Evolutionary conservation across 768 basidiomycete species (phyloP).

Genomic region (Hypholoma sublateritium): DNA sequence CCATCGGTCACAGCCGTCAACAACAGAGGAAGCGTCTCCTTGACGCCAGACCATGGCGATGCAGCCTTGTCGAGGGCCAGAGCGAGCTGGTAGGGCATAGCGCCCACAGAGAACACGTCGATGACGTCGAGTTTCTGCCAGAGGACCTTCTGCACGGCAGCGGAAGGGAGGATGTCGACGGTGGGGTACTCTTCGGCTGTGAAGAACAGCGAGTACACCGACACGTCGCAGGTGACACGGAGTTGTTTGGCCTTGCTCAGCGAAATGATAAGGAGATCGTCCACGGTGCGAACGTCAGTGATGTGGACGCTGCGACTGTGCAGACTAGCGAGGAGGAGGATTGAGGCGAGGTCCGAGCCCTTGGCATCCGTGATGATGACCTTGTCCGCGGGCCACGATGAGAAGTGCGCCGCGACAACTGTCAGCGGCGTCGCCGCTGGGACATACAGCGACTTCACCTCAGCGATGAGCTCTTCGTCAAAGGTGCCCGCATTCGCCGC

Average conservation of each 20-base stretch:
- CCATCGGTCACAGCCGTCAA: constrained; percentile 83
- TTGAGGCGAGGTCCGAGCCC: constrained; percentile 88
- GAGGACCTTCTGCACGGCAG: constrained; percentile 75
- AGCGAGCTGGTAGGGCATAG: constrained; percentile 77
- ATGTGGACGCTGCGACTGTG: constrained; percentile 88
- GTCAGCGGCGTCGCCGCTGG: constrained; percentile 70
- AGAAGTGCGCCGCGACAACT: constrained; percentile 82
- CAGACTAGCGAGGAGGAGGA: constrained; percentile 91
- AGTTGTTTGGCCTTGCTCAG: constrained; percentile 93
- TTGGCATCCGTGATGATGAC: constrained; percentile 94
- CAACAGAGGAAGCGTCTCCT: constrained; percentile 85
- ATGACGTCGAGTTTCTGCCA: constrained; percentile 85
- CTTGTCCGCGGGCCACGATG: constrained; percentile 87
- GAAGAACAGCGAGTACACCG: constrained; percentile 91
- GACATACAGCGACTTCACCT: constrained; percentile 85
- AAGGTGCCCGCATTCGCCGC: constrained; percentile 60
- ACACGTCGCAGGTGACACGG: constrained; percentile 95
- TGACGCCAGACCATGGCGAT: constrained; percentile 75
- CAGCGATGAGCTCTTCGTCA: constrained; percentile 75
- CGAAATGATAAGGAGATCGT: constrained; percentile 88
- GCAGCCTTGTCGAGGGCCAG: constrained; percentile 56
- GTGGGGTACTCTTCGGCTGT: constrained; percentile 70
- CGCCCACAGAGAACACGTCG: constrained; percentile 89
- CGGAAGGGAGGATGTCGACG: constrained; percentile 64
- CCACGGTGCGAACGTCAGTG: constrained; percentile 81